These are phyloP conservation scores for Penstemon davidsonii DNA, from an alignment of 257 asterid genomes.

Conservation along the genomic window DNA sequence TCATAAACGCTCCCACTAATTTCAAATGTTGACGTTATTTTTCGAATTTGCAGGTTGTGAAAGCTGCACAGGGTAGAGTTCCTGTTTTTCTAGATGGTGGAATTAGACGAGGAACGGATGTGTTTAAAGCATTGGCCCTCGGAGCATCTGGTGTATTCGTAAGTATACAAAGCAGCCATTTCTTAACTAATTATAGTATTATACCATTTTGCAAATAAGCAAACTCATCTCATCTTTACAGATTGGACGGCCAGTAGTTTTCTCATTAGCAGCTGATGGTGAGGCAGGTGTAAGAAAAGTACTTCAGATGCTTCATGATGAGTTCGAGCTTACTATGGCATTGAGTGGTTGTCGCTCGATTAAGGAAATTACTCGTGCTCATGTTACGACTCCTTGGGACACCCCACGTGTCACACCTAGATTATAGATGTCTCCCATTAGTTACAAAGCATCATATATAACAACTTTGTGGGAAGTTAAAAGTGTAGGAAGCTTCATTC, in stretches of 20 bases:
- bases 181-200: too few relatives aligned
- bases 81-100: conserved; percentile 84
- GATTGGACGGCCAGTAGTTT: conserved; percentile 77
- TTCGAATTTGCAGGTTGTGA: conserved; percentile 49
- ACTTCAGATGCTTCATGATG: conserved; percentile 71
- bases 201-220: too few relatives aligned
- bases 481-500: not conserved
- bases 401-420: conserved; percentile 45
- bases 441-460: too few relatives aligned
- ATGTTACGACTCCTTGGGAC: conserved; percentile 54
- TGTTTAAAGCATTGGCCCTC: conserved; percentile 80
- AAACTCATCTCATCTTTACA: conserved; percentile 12
- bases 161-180: conserved; percentile 31
- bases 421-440: conserved; percentile 29
- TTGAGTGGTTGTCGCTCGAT: conserved; percentile 74
- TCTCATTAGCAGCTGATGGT: conserved; percentile 68
- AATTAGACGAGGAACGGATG: conserved; percentile 81
- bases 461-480: not conserved
- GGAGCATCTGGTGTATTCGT: conserved; percentile 88
- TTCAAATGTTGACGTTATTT: not conserved
- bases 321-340: conserved; percentile 84
- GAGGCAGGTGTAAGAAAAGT: conserved; percentile 76
- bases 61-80: conserved; percentile 59
- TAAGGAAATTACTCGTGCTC: conserved; percentile 68
- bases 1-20: not conserved